These are phyloP conservation scores for Solanum megistacrolobum DNA, from an alignment of 257 asterid genomes.

Conservation along the genomic window DNA sequence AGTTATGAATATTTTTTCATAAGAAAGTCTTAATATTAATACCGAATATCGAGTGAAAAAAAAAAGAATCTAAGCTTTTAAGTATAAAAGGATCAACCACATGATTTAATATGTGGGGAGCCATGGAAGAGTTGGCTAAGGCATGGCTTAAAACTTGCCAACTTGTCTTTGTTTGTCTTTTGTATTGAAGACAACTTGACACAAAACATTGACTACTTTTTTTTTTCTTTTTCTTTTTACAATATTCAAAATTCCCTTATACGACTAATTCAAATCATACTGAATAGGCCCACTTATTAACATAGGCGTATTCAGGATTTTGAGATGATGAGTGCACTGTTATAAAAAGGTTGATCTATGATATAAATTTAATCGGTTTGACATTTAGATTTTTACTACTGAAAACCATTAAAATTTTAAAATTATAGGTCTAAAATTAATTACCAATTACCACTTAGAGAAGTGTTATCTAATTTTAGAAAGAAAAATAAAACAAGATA, in stretches of 20 bases:
- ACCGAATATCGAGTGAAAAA: not conserved
- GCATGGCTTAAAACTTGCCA: conserved; percentile 7
- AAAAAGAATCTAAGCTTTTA: not conserved
- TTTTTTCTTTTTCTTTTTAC: fast-evolving
- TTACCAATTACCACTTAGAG: too few species aligned
- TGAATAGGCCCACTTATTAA: not conserved
- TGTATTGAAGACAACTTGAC: not conserved
- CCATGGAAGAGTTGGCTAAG: conserved; percentile 1
- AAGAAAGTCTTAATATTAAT: not conserved
- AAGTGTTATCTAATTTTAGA: too few species aligned
- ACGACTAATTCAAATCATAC: not conserved
- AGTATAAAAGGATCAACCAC: not conserved
- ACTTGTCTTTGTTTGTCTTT: not conserved
- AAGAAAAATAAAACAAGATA: too few species aligned
- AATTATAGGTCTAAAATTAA: too few species aligned
- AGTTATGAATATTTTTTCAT: not conserved
- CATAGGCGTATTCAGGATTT: too few species aligned
- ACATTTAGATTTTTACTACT: too few species aligned
- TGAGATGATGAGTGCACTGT: too few species aligned
- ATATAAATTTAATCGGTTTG: too few species aligned
- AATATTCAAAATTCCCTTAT: not conserved
- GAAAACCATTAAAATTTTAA: too few species aligned
- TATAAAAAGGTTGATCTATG: too few species aligned
- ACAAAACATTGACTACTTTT: not conserved
- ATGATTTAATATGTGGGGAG: not conserved